Evolutionary conservation across 768 basidiomycete genomes (phyloP).

Genomic region (Leccinum truebloodii): DNA sequence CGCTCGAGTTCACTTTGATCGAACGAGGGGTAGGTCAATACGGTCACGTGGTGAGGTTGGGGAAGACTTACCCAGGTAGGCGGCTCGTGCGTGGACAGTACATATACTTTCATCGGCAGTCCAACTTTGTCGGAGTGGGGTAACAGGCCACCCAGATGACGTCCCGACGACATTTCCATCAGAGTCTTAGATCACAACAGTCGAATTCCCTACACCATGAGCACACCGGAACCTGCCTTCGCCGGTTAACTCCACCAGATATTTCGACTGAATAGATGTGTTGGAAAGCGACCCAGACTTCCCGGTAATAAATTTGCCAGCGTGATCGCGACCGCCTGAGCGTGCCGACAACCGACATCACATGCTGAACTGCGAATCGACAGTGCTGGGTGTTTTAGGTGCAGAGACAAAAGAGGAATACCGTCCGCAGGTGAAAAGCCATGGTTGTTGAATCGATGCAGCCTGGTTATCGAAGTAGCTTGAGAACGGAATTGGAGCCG

Average conservation of each 20-base stretch:
- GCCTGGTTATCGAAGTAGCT: slow-evolving; percentile 44
- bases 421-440: slow-evolving; percentile 40
- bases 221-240: slow-evolving; percentile 16
- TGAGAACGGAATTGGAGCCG: slow-evolving; percentile 31
- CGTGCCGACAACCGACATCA: slow-evolving; percentile 39
- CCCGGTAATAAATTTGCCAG: slow-evolving; percentile 51
- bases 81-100: too few relatives aligned
- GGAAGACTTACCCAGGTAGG: too few relatives aligned
- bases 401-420: slow-evolving; percentile 16
- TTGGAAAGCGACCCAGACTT: slow-evolving; percentile 20
- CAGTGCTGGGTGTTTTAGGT: too few relatives aligned
- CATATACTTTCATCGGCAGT: too few relatives aligned
- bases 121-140: too few relatives aligned
- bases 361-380: slow-evolving; percentile 45
- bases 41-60: too few relatives aligned
- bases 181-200: too few relatives aligned
- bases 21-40: not conserved
- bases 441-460: slow-evolving; percentile 36
- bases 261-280: slow-evolving; percentile 35
- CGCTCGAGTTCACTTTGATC: slow-evolving; percentile 36
- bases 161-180: too few relatives aligned
- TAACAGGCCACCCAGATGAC: too few relatives aligned
- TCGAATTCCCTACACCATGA: too few relatives aligned
- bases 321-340: slow-evolving; percentile 53
- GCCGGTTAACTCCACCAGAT: slow-evolving; percentile 40